Percentiles rank a stretch among this genome's conserved stretches.
These are phyloP conservation scores for Colletotrichum agaves DNA, from an alignment of 2,329 filamentous ascomycete genomes.

Conservation along the genomic window DNA sequence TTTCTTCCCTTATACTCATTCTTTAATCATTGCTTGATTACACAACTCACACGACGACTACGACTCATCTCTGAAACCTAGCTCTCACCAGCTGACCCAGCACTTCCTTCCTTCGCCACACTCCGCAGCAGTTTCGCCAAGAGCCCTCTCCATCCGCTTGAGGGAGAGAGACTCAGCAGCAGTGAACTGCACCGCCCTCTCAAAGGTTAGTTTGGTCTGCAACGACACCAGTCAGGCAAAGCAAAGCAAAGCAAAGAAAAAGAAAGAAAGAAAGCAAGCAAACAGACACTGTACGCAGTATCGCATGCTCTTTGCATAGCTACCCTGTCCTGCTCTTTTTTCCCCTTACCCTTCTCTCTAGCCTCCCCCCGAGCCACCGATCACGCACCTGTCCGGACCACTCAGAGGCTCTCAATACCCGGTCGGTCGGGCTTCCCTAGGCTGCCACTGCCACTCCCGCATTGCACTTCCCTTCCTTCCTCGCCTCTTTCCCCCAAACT, in stretches of 20 bases:
- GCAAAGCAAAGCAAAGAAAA: too few relatives aligned
- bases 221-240: neutral
- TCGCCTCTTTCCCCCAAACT: slow-evolving; percentile 27
- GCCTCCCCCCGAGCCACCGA: slow-evolving; percentile 11
- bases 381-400: slow-evolving; percentile 32
- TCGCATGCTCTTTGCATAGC: slow-evolving; percentile 9
- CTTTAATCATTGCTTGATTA: slow-evolving; percentile 27
- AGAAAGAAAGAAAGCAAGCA: slow-evolving; percentile 14
- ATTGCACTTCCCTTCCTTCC: neutral
- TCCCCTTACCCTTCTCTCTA: neutral
- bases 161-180: slow-evolving; percentile 13
- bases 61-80: slow-evolving; percentile 32
- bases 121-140: slow-evolving; percentile 23
- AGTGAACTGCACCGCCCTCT: slow-evolving; percentile 29
- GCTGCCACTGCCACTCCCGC: slow-evolving; percentile 28
- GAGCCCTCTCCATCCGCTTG: slow-evolving; percentile 18
- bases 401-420: slow-evolving; percentile 20
- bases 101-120: slow-evolving; percentile 28
- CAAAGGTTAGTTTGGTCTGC: slow-evolving; percentile 25
- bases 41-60: slow-evolving; percentile 28
- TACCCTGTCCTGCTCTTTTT: slow-evolving; percentile 7
- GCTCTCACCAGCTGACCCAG: slow-evolving; percentile 26
- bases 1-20: slow-evolving; percentile 32
- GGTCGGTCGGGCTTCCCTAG: slow-evolving; percentile 33
- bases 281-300: neutral